phyloP scores from a whole-genome alignment of 139 green algal genomes.

The Chlorokybus atmophyticus region DNA sequence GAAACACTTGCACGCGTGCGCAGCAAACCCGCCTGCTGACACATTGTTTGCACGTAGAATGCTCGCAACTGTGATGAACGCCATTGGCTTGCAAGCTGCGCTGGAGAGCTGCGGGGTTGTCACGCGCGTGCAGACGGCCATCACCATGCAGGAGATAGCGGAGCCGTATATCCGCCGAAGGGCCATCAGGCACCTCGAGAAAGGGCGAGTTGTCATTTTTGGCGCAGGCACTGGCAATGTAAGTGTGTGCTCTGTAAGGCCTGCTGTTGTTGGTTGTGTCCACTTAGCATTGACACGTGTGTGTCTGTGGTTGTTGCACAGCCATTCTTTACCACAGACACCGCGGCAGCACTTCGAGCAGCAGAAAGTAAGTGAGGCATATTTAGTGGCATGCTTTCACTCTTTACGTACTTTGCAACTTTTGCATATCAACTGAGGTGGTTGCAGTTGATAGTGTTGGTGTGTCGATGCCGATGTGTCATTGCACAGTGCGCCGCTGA shows the following conservation, averaged over 20 bases:
- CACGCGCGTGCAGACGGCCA: slow-evolving; percentile 80
- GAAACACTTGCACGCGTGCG: too few species aligned
- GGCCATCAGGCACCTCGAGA: slow-evolving; percentile 86
- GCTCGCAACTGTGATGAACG: slow-evolving; percentile 98
- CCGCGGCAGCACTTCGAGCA: slow-evolving; percentile 79
- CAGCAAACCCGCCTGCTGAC: too few species aligned
- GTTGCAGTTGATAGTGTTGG: background rate
- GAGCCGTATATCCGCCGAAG: slow-evolving; percentile 93
- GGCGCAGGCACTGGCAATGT: slow-evolving; percentile 86
- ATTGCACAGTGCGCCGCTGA: background rate
- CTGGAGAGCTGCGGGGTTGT: slow-evolving; percentile 51
- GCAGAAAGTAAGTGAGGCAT: slow-evolving; percentile 55
- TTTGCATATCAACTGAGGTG: background rate
- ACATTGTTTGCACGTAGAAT: slow-evolving; percentile 45
- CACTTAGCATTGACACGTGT: too few species aligned
- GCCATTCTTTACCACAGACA: slow-evolving; percentile 98
- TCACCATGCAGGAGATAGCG: slow-evolving; percentile 86
- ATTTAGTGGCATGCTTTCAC: background rate
- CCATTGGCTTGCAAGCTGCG: slow-evolving; percentile 65
- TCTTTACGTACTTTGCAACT: background rate
- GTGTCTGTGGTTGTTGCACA: too few species aligned
- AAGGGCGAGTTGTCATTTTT: slow-evolving; percentile 90
- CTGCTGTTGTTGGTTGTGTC: too few species aligned
- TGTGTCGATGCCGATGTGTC: background rate
- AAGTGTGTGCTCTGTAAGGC: too few species aligned